Conservation (phyloP, 2,329 filamentous ascomycete genomes). For the Ophiocordyceps camponoti-rufipedis region DNA sequence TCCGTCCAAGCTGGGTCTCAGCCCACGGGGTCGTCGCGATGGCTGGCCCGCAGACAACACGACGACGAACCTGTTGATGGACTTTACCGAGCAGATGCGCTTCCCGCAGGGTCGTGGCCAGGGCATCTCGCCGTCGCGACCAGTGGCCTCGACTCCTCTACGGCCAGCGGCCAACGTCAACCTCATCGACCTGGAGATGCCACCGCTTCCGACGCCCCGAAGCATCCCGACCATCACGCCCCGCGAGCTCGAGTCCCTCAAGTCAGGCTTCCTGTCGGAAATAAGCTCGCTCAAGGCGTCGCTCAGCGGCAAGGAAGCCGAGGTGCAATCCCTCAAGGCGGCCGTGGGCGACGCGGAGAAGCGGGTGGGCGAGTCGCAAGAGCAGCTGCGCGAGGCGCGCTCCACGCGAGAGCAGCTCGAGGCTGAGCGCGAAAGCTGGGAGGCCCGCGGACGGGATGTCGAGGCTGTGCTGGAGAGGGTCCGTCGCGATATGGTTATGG, state of each 20-base stretch:
- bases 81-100: constrained; percentile 64
- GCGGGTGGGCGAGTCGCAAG: constrained; percentile 70
- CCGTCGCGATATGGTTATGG: constrained; percentile 61
- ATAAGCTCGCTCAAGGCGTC: constrained; percentile 90
- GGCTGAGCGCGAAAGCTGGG: constrained; percentile 66
- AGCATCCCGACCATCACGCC: constrained; percentile 83
- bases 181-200: constrained; percentile 63
- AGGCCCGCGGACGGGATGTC: constrained; percentile 71
- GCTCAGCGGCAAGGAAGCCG: constrained; percentile 80
- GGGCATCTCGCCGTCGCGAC: constrained; percentile 12
- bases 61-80: constrained; percentile 62
- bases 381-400: constrained; percentile 65
- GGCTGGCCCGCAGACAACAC: constrained; percentile 25
- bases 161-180: constrained; percentile 33
- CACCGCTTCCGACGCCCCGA: constrained; percentile 80
- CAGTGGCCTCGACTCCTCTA: constrained; percentile 6
- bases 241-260: constrained; percentile 79
- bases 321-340: constrained; percentile 71
- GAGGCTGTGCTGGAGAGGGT: constrained; percentile 64
- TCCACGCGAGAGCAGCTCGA: constrained; percentile 51
- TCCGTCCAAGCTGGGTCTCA: constrained; percentile 29
- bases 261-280: constrained; percentile 78
- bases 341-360: constrained; percentile 83
- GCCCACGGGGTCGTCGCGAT: neutral
- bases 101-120: constrained; percentile 19